These are phyloP conservation scores for Penicillium maclennaniae DNA, from an alignment of 495 filamentous ascomycete genomes.

Conservation along the genomic window DNA sequence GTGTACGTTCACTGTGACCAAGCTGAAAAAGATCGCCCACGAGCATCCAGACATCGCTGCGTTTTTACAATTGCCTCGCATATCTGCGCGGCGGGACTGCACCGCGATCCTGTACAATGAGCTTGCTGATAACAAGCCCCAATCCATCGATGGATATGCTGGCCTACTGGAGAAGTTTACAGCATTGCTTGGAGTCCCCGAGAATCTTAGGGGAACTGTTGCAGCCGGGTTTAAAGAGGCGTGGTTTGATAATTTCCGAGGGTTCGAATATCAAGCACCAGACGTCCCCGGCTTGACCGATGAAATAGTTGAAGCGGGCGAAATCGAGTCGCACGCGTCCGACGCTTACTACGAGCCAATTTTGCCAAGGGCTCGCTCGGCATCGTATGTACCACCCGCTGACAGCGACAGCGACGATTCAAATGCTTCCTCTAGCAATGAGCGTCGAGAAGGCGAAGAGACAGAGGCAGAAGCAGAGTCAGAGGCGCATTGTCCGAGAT, in stretches of 20 bases:
- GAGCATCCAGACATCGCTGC: slow-evolving; percentile 15
- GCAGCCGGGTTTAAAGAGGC: not conserved
- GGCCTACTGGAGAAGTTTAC: not conserved
- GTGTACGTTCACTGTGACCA: slow-evolving; percentile 19
- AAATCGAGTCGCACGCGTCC: not conserved
- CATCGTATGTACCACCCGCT: not conserved
- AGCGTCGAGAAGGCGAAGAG: not conserved
- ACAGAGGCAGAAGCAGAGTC: not conserved
- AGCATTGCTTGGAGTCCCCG: not conserved
- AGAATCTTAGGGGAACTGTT: not conserved
- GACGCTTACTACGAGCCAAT: too few species aligned
- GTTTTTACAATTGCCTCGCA: slow-evolving; percentile 23
- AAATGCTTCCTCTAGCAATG: not conserved
- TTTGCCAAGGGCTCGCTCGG: not conserved
- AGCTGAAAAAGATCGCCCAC: slow-evolving; percentile 15
- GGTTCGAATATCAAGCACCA: too few species aligned
- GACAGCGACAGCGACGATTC: not conserved
- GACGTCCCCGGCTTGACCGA: not conserved
- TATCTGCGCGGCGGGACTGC: not conserved
- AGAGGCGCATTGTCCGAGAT: not conserved
- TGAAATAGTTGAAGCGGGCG: too few species aligned
- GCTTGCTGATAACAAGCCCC: not conserved
- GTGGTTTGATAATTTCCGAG: not conserved
- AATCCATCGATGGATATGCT: not conserved
- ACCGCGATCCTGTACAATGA: not conserved